Evolutionary conservation across 768 basidiomycete genomes (phyloP), one percentile per base, ranked within the genome.

Genomic region (Suillus lakei): DNA sequence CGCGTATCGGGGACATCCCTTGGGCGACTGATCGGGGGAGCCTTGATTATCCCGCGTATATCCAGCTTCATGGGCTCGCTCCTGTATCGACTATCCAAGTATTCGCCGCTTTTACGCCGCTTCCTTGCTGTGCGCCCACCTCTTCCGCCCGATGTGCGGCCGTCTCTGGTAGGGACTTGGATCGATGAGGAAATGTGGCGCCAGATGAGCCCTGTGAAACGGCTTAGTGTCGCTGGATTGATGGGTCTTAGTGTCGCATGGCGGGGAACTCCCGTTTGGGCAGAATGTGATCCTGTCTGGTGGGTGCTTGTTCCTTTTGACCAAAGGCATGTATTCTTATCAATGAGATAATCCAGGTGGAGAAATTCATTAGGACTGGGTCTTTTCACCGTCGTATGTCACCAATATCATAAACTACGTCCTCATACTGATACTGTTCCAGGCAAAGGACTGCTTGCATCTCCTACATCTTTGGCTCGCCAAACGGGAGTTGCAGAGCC

Each of bases 221-320:
- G 72, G 67, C 44, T 77, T 0, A 70, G 76, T 9, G 61, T 76
- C 26, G 72, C 73, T 36, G 66, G 79, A 30, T 61, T 71, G 63
- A 64, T 86, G 60, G 80, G 84, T 0, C 69, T 87, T 68, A 79
- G 80, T 39, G 79, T 86, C 9, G 79, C 86, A 0, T 83, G 83
- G 80, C 82, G 85, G 21, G 88, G 88, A 28, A 85, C 86, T 28
- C 81, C 82, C 59, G 81, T 82, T n/a, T 90, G 89, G 86, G 81
- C 84, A 5, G 86, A 86, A 68, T 83, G 83, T 51, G 91, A 92
- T 74, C 91, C 91, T 16, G 88, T 92, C 18, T 93, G 91, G 91
- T 88, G 64, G 59, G 72, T 53, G 7, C 60, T 36, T 32, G 36
- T 26, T 5, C 53, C 54, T 46, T 38, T n/a, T 51, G 12, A 13